A percentile compares a stretch with the other conserved stretches of the same genome.
Evolutionary conservation across 73 alveolate species (phyloP).

Genomic region (Symbiodinium pilosum): DNA sequence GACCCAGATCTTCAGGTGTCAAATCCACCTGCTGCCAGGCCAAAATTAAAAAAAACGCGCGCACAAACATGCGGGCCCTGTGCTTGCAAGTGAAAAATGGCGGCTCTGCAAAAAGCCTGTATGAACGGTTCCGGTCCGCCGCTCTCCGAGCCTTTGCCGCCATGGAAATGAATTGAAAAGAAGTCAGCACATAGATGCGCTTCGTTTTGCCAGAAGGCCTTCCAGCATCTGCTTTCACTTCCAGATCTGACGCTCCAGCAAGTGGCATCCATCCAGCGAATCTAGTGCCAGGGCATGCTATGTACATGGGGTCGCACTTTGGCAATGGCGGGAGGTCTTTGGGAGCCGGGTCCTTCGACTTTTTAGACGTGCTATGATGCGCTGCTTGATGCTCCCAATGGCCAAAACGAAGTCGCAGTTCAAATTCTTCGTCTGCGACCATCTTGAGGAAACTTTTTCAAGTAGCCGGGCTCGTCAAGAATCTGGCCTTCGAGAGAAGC

Average conservation of each 20-base stretch:
- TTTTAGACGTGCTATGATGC: not conserved
- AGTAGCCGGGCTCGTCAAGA: not conserved
- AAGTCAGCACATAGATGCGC: not conserved
- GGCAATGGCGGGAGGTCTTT: not conserved
- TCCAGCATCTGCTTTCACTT: too few species aligned
- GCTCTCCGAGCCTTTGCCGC: not conserved
- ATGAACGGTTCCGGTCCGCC: too few species aligned
- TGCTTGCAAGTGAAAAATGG: not conserved
- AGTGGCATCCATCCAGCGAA: too few species aligned
- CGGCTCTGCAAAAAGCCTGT: not conserved
- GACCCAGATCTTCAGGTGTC: too few species aligned
- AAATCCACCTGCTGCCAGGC: not conserved
- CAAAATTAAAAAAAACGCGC: not conserved
- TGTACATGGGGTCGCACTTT: not conserved
- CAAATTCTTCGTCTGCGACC: not conserved
- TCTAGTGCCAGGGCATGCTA: too few species aligned
- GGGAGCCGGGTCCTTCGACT: not conserved
- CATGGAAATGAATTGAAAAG: too few species aligned
- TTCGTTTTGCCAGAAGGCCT: too few species aligned
- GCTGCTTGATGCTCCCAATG: not conserved
- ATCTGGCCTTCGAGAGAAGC: not conserved
- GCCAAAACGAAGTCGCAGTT: not conserved
- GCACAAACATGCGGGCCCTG: constrained; percentile 1
- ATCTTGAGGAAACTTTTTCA: not conserved
- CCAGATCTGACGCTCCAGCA: too few species aligned